Evolutionary conservation across 1,284 basidiomycete genomes (phyloP).

Genomic region (Hypsizygus ulmarius): DNA sequence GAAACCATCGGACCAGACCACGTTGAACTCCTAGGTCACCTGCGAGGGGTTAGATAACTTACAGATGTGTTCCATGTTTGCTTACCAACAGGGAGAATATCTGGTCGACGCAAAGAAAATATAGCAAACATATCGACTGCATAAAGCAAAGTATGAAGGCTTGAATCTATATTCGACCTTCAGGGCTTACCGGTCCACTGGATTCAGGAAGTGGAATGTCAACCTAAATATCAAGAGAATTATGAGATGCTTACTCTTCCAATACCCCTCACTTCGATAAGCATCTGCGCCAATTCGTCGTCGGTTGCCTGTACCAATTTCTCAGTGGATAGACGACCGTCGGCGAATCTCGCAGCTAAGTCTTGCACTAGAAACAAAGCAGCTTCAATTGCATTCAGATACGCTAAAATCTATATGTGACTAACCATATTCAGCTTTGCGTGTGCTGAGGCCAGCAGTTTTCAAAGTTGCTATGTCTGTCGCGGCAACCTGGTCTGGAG

Average conservation of each 20-base stretch:
- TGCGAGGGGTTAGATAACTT: slow-evolving; percentile 23
- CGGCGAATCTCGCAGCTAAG: slow-evolving; percentile 72
- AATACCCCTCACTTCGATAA: slow-evolving; percentile 79
- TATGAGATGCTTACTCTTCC: slow-evolving; percentile 53
- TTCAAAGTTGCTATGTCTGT: slow-evolving; percentile 59
- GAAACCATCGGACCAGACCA: slow-evolving; percentile 73
- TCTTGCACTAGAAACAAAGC: slow-evolving; percentile 57
- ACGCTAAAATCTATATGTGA: slow-evolving; percentile 1
- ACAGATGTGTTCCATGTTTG: not conserved
- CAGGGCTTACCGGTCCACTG: slow-evolving; percentile 50
- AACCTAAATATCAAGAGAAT: slow-evolving; percentile 1
- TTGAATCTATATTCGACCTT: not conserved
- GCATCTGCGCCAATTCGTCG: slow-evolving; percentile 70
- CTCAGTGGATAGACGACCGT: slow-evolving; percentile 72
- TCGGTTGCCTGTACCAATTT: slow-evolving; percentile 71
- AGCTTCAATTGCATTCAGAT: not conserved
- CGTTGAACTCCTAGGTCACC: slow-evolving; percentile 84
- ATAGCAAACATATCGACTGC: slow-evolving; percentile 87
- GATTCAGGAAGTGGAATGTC: not conserved
- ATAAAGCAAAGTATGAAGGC: not conserved
- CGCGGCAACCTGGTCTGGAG: slow-evolving; percentile 62
- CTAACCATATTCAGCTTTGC: slow-evolving; percentile 86
- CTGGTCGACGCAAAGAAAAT: slow-evolving; percentile 78
- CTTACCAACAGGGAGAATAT: slow-evolving; percentile 77
- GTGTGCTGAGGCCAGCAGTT: slow-evolving; percentile 70